Evolutionary conservation across 108 stramenopile species (phyloP).

Genomic region (Bacterosira constricta): DNA sequence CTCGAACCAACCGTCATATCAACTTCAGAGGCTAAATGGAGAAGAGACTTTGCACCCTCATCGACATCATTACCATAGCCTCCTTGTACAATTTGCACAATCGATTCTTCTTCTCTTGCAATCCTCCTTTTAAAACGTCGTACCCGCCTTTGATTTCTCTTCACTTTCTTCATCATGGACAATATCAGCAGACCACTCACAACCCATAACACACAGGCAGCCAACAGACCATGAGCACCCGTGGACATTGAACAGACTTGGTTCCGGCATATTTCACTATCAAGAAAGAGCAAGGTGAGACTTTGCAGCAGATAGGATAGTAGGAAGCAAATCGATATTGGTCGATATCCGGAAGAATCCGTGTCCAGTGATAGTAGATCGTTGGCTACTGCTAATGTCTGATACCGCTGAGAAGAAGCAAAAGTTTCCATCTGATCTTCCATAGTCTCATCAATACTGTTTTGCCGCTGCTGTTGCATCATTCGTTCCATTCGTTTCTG

Average conservation of each 20-base stretch:
- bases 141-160: conserved; percentile 6
- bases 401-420: too few species aligned
- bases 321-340: conserved; percentile 27
- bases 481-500: not conserved
- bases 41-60: too few species aligned
- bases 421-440: not conserved
- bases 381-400: not conserved
- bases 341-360: conserved; percentile 17
- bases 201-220: conserved; percentile 38
- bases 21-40: too few species aligned
- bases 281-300: conserved; percentile 27
- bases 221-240: conserved; percentile 25
- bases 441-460: not conserved
- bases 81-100: too few species aligned
- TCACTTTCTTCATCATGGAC: conserved; percentile 19
- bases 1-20: too few species aligned
- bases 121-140: not conserved
- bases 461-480: not conserved
- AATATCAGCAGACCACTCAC: conserved; percentile 24
- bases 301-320: conserved; percentile 30
- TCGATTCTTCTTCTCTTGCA: not conserved
- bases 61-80: too few species aligned
- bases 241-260: conserved; percentile 22
- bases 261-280: conserved; percentile 29
- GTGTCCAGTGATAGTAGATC: conserved; percentile 10